phyloP scores from a whole-genome alignment of 768 basidiomycete genomes.

The Hericium rajendrae region DNA sequence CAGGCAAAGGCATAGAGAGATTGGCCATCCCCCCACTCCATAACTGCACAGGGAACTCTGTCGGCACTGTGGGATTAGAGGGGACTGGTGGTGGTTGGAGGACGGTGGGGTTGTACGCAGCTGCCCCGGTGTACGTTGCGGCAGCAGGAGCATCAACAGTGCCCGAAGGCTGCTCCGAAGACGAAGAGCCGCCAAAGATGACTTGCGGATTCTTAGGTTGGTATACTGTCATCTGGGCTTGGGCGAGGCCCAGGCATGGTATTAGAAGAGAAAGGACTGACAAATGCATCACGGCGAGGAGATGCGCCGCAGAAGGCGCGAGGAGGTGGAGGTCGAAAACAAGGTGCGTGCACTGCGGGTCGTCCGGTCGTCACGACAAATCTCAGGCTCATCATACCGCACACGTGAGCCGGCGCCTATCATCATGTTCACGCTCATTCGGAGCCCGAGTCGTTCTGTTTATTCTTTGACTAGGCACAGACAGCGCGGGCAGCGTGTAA shows the following conservation, averaged over 20 bases:
- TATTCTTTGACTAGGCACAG: no score
- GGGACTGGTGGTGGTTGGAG: conserved; percentile 36
- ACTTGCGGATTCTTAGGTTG: conserved; percentile 9
- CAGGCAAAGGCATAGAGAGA: conserved; percentile 35
- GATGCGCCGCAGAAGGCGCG: no score
- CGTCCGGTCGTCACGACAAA: no score
- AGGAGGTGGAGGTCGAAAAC: no score
- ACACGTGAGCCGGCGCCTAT: no score
- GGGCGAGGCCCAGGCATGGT: neutral
- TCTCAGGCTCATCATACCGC: no score
- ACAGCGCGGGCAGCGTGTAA: no score
- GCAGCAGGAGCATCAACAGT: conserved; percentile 21
- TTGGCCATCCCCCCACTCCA: conserved; percentile 18
- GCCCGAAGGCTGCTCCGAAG: neutral
- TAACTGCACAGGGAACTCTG: conserved; percentile 36
- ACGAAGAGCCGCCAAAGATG: conserved; percentile 9
- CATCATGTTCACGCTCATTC: no score
- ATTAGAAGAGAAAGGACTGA: conserved; percentile 4
- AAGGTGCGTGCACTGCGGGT: no score
- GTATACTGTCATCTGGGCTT: conserved; percentile 11
- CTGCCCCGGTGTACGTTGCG: conserved; percentile 34
- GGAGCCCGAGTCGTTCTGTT: no score
- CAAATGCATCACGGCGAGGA: neutral
- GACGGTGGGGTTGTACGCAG: conserved; percentile 43
- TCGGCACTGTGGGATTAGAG: conserved; percentile 34